Conservation (phyloP, 306 rosid species). For the Mimosa pudica region DNA sequence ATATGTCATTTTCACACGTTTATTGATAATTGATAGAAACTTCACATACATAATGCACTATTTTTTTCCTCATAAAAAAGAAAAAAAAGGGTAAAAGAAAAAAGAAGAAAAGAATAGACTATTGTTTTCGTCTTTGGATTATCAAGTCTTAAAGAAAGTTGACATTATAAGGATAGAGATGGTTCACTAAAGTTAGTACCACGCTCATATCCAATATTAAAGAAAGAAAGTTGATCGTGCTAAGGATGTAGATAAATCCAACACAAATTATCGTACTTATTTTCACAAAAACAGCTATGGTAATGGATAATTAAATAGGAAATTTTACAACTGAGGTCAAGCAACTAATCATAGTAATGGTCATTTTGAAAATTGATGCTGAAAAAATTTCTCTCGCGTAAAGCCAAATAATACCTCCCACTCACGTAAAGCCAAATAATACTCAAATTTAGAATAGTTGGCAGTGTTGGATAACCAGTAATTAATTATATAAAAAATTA, state of each 20-base stretch:
- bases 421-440: not conserved
- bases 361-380: not conserved
- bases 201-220: not conserved
- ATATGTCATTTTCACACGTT: constrained; percentile 37
- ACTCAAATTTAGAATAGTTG: not conserved
- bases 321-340: not conserved
- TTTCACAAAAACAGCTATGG: not conserved
- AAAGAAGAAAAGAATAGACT: no score
- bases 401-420: not conserved
- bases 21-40: constrained; percentile 22
- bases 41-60: constrained; percentile 16
- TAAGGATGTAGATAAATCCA: constrained; percentile 4
- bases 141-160: not conserved
- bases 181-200: not conserved
- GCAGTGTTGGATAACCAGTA: not conserved
- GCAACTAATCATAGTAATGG: not conserved
- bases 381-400: not conserved
- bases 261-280: not conserved
- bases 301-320: not conserved
- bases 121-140: not conserved
- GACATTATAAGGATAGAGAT: constrained; percentile 2
- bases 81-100: not conserved
- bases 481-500: not conserved
- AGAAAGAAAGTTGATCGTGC: not conserved
- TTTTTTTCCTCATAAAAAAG: not conserved